Conservation (phyloP, 768 basidiomycete species). For the Mycena sanguinolenta region DNA sequence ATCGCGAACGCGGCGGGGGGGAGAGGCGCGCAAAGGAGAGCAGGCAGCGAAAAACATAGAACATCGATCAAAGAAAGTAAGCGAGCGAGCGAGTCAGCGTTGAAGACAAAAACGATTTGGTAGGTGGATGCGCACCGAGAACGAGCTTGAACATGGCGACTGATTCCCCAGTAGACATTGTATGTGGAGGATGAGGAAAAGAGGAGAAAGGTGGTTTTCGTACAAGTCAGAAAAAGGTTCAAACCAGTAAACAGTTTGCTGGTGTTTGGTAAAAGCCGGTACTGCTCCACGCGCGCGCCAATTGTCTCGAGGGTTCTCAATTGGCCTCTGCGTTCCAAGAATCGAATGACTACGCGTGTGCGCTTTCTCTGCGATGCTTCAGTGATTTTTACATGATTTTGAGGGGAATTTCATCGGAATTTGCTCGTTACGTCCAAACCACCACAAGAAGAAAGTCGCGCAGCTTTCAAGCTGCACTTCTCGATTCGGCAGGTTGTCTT, state of each 20-base stretch:
- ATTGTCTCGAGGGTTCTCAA: no score
- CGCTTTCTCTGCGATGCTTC: no score
- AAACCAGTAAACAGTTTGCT: slow-evolving; percentile 16
- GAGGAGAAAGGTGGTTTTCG: slow-evolving; percentile 43
- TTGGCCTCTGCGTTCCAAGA: no score
- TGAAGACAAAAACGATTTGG: slow-evolving; percentile 36
- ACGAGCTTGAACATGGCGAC: slow-evolving; percentile 99
- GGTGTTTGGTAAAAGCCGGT: slow-evolving; percentile 21
- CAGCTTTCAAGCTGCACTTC: no score
- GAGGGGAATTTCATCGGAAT: background rate
- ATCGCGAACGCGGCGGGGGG: slow-evolving; percentile 30
- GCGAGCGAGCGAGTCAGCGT: slow-evolving; percentile 47
- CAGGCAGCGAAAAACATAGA: slow-evolving; percentile 36
- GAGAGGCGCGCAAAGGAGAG: slow-evolving; percentile 32
- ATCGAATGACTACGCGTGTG: no score
- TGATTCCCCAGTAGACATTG: slow-evolving; percentile 59
- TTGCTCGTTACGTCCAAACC: no score
- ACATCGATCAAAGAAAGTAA: slow-evolving; percentile 68
- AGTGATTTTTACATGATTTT: no score
- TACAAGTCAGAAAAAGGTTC: slow-evolving; percentile 51
- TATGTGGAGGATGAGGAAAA: slow-evolving; percentile 33
- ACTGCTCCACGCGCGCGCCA: background rate
- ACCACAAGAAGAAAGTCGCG: no score
- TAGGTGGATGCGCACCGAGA: slow-evolving; percentile 75
- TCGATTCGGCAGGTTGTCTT: no score